phyloP scores from a whole-genome alignment of 306 rosid genomes.

The Cucumis hystrix region DNA sequence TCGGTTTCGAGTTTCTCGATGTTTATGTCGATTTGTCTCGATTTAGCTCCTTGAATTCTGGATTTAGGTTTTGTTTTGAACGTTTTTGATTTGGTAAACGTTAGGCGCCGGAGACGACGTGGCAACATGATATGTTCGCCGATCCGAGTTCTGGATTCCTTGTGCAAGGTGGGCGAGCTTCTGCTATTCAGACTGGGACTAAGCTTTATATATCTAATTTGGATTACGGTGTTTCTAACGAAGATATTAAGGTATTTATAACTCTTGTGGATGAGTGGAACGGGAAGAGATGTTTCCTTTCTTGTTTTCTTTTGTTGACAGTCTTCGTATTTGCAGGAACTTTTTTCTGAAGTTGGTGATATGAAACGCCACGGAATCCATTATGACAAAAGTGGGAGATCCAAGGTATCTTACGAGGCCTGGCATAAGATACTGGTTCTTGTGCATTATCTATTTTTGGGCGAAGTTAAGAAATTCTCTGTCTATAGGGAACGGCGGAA shows the following conservation, averaged over 20 bases:
- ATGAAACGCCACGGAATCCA: constrained; percentile 64
- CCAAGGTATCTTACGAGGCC: constrained; percentile 56
- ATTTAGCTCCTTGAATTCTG: neutral
- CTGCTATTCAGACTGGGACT: constrained; percentile 84
- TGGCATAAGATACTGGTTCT: constrained; percentile 12
- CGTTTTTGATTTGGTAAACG: neutral
- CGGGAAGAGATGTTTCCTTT: neutral
- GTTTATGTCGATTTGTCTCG: neutral
- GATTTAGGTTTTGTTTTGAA: neutral
- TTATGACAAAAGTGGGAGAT: constrained; percentile 91
- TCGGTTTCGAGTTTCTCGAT: neutral
- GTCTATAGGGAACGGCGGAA: constrained; percentile 82
- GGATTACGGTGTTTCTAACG: constrained; percentile 84
- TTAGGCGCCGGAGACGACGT: constrained; percentile 81
- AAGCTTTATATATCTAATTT: constrained; percentile 85
- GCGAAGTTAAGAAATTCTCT: constrained; percentile 14
- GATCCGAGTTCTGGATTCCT: constrained; percentile 34
- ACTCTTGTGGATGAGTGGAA: neutral
- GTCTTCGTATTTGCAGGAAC: constrained; percentile 40
- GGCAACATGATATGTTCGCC: constrained; percentile 74
- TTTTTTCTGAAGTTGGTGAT: constrained; percentile 87
- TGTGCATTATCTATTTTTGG: constrained; percentile 11
- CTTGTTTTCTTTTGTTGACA: neutral
- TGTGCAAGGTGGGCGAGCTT: constrained; percentile 45
- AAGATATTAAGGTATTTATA: constrained; percentile 63